Evolutionary conservation across 495 filamentous ascomycete species (phyloP).

Genomic region (Pyrenopolyporus hunteri): DNA sequence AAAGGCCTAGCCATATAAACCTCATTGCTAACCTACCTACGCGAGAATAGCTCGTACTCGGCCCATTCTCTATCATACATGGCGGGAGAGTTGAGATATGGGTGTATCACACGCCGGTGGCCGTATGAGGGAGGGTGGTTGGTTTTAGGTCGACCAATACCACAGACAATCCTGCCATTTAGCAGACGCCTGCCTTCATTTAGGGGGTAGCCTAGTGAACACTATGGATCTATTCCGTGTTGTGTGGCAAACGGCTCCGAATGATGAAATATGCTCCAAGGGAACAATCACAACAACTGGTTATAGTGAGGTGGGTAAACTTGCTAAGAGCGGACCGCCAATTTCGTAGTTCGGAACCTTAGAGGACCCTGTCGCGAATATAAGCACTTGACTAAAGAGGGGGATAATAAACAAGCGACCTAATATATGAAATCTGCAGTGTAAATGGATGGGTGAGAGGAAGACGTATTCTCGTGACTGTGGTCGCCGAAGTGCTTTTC

Average conservation of each 20-base stretch:
- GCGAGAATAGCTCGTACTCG: not conserved
- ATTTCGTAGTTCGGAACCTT: not conserved
- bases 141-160: not conserved
- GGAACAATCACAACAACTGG: not conserved
- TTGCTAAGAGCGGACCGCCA: not conserved
- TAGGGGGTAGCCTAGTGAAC: constrained; percentile 15
- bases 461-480: constrained; percentile 15
- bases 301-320: constrained; percentile 15
- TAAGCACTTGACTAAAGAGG: not conserved
- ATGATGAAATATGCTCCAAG: not conserved
- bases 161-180: not conserved
- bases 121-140: too few species aligned
- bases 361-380: not conserved
- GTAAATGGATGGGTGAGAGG: constrained; percentile 11
- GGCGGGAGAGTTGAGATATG: too few species aligned
- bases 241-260: not conserved
- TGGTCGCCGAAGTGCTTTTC: constrained; percentile 7
- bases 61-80: too few species aligned
- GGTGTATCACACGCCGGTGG: too few species aligned
- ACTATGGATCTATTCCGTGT: not conserved
- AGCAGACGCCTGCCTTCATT: too few species aligned
- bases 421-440: constrained; percentile 11
- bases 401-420: constrained; percentile 8
- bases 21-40: not conserved
- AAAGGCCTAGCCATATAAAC: not conserved